Evolutionary conservation across 805 yeast genomes (phyloP).

Genomic region (Yamadazyma nakazawae): DNA sequence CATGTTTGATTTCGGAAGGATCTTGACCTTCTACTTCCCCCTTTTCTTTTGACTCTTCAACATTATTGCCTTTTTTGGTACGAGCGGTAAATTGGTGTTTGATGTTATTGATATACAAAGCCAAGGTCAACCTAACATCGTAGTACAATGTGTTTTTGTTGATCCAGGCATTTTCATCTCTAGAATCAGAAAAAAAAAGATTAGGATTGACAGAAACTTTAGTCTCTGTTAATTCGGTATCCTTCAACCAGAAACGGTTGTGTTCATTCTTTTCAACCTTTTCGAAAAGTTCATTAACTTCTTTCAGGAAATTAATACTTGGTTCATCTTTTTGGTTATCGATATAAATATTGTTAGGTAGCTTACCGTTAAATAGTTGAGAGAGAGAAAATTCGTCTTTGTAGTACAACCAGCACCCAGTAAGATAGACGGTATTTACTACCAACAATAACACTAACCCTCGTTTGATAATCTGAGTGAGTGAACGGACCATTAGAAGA

Average conservation of each 20-base stretch:
- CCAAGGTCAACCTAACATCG: slow-evolving; percentile 55
- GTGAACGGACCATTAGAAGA: slow-evolving; percentile 3
- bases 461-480: slow-evolving; percentile 9
- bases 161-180: slow-evolving; percentile 16
- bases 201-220: slow-evolving; percentile 14
- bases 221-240: slow-evolving; percentile 20
- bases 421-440: slow-evolving; percentile 14
- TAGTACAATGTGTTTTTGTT: slow-evolving; percentile 23
- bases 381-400: slow-evolving; percentile 8
- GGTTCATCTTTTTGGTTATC: slow-evolving; percentile 10
- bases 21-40: not conserved
- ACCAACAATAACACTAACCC: slow-evolving; percentile 7
- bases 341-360: slow-evolving; percentile 4
- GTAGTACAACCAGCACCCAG: slow-evolving; percentile 10
- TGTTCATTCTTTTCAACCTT: slow-evolving; percentile 17
- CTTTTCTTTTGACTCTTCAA: not conserved
- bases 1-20: not conserved
- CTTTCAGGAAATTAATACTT: slow-evolving; percentile 8
- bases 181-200: slow-evolving; percentile 14
- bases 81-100: not conserved
- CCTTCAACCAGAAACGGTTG: slow-evolving; percentile 23
- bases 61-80: not conserved
- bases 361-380: not conserved
- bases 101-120: slow-evolving; percentile 35
- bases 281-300: slow-evolving; percentile 13